phyloP scores from a whole-genome alignment of 2,329 filamentous ascomycete species.

The Paraphaeosphaeria minitans region DNA sequence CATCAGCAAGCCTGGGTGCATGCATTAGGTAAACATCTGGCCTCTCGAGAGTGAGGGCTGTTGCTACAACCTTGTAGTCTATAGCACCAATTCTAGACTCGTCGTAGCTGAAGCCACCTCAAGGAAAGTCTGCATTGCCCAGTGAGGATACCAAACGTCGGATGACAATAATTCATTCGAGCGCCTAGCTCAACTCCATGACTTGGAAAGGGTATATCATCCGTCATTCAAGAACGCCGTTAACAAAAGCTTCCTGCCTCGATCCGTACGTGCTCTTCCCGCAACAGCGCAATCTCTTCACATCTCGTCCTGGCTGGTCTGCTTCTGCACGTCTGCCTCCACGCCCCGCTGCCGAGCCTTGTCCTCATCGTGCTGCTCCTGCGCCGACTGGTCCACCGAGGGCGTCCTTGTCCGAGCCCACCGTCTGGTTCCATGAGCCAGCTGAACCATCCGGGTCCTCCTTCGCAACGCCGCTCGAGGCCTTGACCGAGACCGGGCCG shows the following conservation, averaged over 20 bases:
- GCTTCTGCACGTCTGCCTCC: slow-evolving; percentile 79
- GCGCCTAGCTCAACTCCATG: neutral
- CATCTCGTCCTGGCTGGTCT: slow-evolving; percentile 49
- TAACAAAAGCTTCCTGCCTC: neutral
- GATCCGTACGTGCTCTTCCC: neutral
- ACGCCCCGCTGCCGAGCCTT: slow-evolving; percentile 85
- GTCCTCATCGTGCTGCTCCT: slow-evolving; percentile 80
- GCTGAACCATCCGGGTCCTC: slow-evolving; percentile 74
- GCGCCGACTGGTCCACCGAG: slow-evolving; percentile 76
- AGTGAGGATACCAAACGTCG: neutral
- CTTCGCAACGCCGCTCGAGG: slow-evolving; percentile 70
- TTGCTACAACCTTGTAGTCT: no score
- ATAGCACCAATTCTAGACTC: no score
- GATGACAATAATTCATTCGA: neutral
- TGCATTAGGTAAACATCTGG: neutral
- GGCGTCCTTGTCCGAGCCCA: slow-evolving; percentile 84
- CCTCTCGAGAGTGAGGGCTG: no score
- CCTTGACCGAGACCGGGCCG: slow-evolving; percentile 72
- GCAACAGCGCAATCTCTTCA: neutral
- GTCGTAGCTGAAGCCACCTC: no score
- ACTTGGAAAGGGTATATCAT: slow-evolving; percentile 24
- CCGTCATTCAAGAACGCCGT: slow-evolving; percentile 2
- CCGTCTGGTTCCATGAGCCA: slow-evolving; percentile 85
- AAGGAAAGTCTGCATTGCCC: no score
- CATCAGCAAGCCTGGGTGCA: neutral